Conservation (phyloP, 352 stramenopile species). For the Elongisporangium anandrum region DNA sequence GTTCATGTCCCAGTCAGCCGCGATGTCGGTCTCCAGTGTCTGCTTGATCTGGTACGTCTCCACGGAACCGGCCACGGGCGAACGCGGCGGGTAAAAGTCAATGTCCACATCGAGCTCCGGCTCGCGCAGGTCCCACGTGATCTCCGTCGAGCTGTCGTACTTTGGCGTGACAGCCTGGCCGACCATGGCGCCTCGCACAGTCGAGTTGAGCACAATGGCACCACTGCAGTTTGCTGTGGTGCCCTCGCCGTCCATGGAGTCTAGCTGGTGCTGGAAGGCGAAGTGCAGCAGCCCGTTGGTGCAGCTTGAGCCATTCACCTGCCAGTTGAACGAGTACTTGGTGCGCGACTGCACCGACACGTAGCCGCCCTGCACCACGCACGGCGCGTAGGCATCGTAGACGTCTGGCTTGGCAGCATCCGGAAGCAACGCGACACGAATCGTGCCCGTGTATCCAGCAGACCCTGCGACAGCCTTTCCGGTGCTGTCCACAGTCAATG, state of each 20-base stretch:
- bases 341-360: slow-evolving; percentile 56
- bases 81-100: slow-evolving; percentile 42
- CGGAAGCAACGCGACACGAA: slow-evolving; percentile 54
- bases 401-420: slow-evolving; percentile 24
- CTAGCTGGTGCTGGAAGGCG: slow-evolving; percentile 56
- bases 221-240: slow-evolving; percentile 14
- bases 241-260: slow-evolving; percentile 20
- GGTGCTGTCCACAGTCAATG: slow-evolving; percentile 34
- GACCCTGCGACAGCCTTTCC: slow-evolving; percentile 38
- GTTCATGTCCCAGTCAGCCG: slow-evolving; percentile 36
- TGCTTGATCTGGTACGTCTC: slow-evolving; percentile 8
- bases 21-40: slow-evolving; percentile 54
- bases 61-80: slow-evolving; percentile 10
- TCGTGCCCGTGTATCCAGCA: slow-evolving; percentile 34
- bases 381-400: slow-evolving; percentile 55
- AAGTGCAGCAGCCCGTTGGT: slow-evolving; percentile 55
- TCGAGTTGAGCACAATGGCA: slow-evolving; percentile 44
- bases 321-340: slow-evolving; percentile 58
- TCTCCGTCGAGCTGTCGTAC: slow-evolving; percentile 4
- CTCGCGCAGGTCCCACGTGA: slow-evolving; percentile 47
- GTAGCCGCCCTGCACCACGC: slow-evolving; percentile 45
- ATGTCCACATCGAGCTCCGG: slow-evolving; percentile 45
- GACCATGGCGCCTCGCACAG: slow-evolving; percentile 48
- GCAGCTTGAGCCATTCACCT: slow-evolving; percentile 41
- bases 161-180: slow-evolving; percentile 19